Conservation (phyloP, 352 stramenopile genomes). For the Phytopythium litorale region DNA sequence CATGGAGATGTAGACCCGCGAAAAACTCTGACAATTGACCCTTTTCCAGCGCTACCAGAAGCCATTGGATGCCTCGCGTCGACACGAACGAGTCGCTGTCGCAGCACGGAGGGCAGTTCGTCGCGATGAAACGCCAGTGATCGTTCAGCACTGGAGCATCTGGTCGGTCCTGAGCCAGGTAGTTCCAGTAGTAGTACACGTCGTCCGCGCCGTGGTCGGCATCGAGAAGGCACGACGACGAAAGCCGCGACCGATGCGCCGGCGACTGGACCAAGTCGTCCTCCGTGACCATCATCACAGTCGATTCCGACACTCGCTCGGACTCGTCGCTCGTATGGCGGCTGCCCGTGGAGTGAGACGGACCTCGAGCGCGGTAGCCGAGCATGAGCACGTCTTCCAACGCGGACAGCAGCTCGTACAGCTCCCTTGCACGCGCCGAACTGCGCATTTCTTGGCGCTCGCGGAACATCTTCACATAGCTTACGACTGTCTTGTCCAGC, state of each 20-base stretch:
- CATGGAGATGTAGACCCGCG: slow-evolving; percentile 43
- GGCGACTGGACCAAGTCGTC: slow-evolving; percentile 2
- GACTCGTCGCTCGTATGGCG: background rate
- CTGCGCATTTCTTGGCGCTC: slow-evolving; percentile 62
- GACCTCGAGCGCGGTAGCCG: slow-evolving; percentile 36
- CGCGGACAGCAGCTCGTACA: slow-evolving; percentile 65
- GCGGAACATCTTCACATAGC: slow-evolving; percentile 56
- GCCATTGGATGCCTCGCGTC: slow-evolving; percentile 70
- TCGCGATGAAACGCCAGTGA: slow-evolving; percentile 60
- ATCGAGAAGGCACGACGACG: slow-evolving; percentile 7
- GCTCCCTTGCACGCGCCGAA: slow-evolving; percentile 55
- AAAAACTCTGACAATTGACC: slow-evolving; percentile 50
- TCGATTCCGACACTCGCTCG: background rate
- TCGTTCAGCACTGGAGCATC: slow-evolving; percentile 43
- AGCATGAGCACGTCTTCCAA: slow-evolving; percentile 72
- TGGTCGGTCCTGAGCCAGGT: slow-evolving; percentile 50
- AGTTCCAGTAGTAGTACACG: slow-evolving; percentile 64
- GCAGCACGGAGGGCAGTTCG: slow-evolving; percentile 41
- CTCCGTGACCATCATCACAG: slow-evolving; percentile 4
- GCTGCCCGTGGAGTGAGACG: background rate
- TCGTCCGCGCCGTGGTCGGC: slow-evolving; percentile 20
- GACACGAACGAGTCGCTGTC: slow-evolving; percentile 61
- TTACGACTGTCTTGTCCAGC: slow-evolving; percentile 53
- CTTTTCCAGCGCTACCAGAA: slow-evolving; percentile 60
- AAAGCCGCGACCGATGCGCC: background rate